Base-by-base conservation (phyloP, 2,329 filamentous ascomycete genomes). In the Macrophomina phaseolina region DNA sequence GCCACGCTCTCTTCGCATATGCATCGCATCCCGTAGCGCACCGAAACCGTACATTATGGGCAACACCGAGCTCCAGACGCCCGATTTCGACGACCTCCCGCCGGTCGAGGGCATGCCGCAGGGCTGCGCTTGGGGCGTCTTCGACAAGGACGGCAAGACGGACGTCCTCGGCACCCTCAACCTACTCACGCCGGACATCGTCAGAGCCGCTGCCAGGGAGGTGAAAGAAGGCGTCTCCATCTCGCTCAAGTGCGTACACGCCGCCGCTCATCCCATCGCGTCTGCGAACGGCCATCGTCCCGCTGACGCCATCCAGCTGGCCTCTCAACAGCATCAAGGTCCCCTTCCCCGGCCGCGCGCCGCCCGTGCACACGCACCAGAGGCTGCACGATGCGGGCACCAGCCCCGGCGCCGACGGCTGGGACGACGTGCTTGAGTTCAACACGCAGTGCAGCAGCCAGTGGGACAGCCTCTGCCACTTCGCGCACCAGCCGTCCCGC, bases 401-500 rank as follows among this genome's bases (percentile, higher is more conserved):
- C 8, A 67, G 68, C 14, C 18, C 51, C 11, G 16, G 12, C 14
- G 66, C 38, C 32, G 56, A 69, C 53, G 66, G 62, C 49, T 68
- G 66, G 68, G 72, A 73, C 58, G 73, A 74, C 53, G 67, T 70
- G 69, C 70, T 87, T 6, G 75, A 78, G 3, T 82, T 88, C 76
- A 87, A 88, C 73, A 88, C 85, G 0, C 85, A 88, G 70, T 75
- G 76, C 40, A 82, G 81, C 64, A 84, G 80, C 30, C 86, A 88
- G 73, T 88, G 85, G 86, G 86, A 88, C 45, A 62, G 58, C 42
- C 58, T 62, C 12, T 38, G n/a, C 32, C 42, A 61, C 56, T 48
- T 16, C 40, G 8, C 40, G 28, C 58, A 62, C 40, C 58, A 62
- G 45, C 23, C 28, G 6, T 48, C 23, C 28, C 11, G 7, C 4